These are phyloP conservation scores for Aspergillus versicolor DNA, from an alignment of 2,329 filamentous ascomycete species.

Conservation along the genomic window DNA sequence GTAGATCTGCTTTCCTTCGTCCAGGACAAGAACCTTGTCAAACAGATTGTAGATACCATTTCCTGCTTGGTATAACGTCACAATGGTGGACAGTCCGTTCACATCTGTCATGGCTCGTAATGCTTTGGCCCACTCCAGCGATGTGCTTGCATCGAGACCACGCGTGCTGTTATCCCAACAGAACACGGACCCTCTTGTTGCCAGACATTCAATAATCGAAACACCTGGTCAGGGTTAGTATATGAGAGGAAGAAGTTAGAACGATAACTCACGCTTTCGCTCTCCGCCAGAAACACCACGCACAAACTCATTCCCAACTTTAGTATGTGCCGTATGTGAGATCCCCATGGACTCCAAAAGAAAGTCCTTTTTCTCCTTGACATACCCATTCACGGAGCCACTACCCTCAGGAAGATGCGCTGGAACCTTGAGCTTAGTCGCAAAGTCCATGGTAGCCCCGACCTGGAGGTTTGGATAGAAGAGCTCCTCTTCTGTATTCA, in stretches of 20 bases:
- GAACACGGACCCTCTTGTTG: conserved; percentile 57
- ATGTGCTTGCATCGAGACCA: conserved; percentile 65
- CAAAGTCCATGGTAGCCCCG: conserved; percentile 48
- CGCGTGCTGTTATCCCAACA: conserved; percentile 69
- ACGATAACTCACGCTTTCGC: conserved; percentile 55
- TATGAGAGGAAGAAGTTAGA: no score
- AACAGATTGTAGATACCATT: conserved; percentile 70
- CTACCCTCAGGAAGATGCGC: conserved; percentile 61
- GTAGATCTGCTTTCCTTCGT: conserved; percentile 65
- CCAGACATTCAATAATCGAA: conserved; percentile 65
- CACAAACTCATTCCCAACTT: conserved; percentile 65
- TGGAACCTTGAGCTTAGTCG: conserved; percentile 64
- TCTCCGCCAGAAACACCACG: conserved; percentile 69
- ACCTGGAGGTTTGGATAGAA: conserved; percentile 53
- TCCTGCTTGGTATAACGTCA: conserved; percentile 68
- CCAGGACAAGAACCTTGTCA: conserved; percentile 68
- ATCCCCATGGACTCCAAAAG: conserved; percentile 57
- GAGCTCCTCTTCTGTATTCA: conserved; percentile 54
- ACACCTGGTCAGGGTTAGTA: conserved; percentile 36
- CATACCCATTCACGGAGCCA: conserved; percentile 36
- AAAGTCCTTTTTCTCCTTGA: conserved; percentile 45
- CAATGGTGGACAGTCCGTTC: conserved; percentile 59
- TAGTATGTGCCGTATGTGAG: conserved; percentile 60
- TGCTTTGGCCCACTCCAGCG: conserved; percentile 60
- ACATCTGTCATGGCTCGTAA: conserved; percentile 64